A percentile compares a stretch with the other conserved stretches of the same genome.
These are phyloP conservation scores for Phytophthora nicotianae DNA, from an alignment of 352 stramenopile genomes.

Conservation along the genomic window DNA sequence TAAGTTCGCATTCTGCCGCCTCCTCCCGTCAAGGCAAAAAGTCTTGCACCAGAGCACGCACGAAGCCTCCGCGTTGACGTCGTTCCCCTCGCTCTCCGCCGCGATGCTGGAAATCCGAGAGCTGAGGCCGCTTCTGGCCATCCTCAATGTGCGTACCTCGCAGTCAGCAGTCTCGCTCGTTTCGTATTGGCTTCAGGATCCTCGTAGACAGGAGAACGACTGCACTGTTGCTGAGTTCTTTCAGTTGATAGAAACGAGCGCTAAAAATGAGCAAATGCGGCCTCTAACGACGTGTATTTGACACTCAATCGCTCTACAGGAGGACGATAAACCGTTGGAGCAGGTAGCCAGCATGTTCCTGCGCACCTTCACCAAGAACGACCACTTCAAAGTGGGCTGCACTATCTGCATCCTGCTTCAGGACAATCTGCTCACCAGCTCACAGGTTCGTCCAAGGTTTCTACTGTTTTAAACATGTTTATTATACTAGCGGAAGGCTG, in stretches of 20 bases:
- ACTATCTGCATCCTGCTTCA: conserved; percentile 90
- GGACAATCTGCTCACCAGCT: conserved; percentile 91
- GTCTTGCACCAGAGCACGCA: conserved; percentile 5
- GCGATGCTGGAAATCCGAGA: conserved; percentile 84
- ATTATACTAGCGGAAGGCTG: not conserved
- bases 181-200: not conserved
- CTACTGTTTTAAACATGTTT: not conserved
- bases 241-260: conserved; percentile 12
- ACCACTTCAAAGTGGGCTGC: conserved; percentile 92
- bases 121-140: conserved; percentile 76
- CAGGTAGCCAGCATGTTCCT: conserved; percentile 71
- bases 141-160: conserved; percentile 74
- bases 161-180: not conserved
- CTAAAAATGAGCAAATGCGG: conserved; percentile 13
- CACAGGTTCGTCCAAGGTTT: conserved; percentile 52
- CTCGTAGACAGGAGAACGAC: not conserved
- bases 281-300: conserved; percentile 18
- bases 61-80: conserved; percentile 15
- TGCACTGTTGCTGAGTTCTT: not conserved
- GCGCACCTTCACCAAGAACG: conserved; percentile 87
- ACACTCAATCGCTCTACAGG: conserved; percentile 39
- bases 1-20: conserved; percentile 11
- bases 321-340: conserved; percentile 86
- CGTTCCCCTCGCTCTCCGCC: conserved; percentile 9
- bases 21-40: conserved; percentile 26